Evolutionary conservation across 2,329 filamentous ascomycete species (phyloP).

Genomic region (Rhexocercosporidium sp.): DNA sequence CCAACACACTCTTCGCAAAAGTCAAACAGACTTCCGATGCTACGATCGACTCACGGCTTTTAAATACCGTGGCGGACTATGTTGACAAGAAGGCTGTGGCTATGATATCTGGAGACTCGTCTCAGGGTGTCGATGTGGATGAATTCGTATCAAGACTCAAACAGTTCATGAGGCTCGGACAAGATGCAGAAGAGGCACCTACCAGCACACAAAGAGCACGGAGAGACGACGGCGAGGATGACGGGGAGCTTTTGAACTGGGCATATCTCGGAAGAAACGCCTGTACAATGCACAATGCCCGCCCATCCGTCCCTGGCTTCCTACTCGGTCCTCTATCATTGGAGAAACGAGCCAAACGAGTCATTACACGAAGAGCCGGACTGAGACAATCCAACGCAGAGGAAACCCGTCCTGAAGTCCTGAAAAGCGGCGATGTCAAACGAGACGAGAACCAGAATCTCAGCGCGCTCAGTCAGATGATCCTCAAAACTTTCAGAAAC

Average conservation of each 20-base stretch:
- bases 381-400: conserved; percentile 71
- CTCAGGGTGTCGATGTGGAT: conserved; percentile 83
- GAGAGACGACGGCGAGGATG: conserved; percentile 67
- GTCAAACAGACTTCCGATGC: conserved; percentile 92
- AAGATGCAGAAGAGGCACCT: conserved; percentile 58
- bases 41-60: conserved; percentile 84
- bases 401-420: conserved; percentile 78
- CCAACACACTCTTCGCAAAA: conserved; percentile 67
- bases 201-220: conserved; percentile 46
- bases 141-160: conserved; percentile 92
- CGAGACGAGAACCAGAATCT: conserved; percentile 80
- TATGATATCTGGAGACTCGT: conserved; percentile 73
- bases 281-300: conserved; percentile 72
- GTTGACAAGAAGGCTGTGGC: conserved; percentile 79
- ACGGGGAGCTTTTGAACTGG: conserved; percentile 86
- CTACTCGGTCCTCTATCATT: conserved; percentile 87
- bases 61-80: conserved; percentile 81
- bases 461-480: conserved; percentile 77
- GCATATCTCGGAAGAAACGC: conserved; percentile 78
- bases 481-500: conserved; percentile 51
- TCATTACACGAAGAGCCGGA: conserved; percentile 69
- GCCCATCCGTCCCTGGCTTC: conserved; percentile 81
- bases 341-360: conserved; percentile 79
- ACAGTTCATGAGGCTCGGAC: conserved; percentile 76
- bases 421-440: conserved; percentile 74